phyloP scores from a whole-genome alignment of 176 grass and related monocot species.

The Pontederia crassipes region DNA sequence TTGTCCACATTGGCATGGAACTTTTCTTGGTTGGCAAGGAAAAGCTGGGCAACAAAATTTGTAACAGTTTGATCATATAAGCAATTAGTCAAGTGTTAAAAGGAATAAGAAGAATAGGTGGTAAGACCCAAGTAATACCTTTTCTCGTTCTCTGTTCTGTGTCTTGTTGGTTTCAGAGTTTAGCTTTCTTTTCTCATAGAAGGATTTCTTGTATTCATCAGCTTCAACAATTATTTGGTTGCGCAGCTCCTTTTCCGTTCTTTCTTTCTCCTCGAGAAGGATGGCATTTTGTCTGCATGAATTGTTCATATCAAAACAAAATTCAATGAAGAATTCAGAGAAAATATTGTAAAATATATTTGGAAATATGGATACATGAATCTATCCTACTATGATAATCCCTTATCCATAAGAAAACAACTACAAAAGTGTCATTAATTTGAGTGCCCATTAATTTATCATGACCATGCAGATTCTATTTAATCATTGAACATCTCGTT shows the following conservation, averaged over 20 bases:
- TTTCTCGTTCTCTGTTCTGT: conserved; percentile 82
- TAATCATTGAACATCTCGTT: no score
- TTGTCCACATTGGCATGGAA: conserved; percentile 74
- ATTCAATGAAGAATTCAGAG: neutral
- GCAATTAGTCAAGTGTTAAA: neutral
- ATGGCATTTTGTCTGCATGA: conserved; percentile 71
- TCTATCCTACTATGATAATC: no score
- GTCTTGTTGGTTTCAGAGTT: conserved; percentile 45
- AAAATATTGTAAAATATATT: neutral
- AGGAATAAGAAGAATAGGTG: neutral
- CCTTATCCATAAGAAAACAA: no score
- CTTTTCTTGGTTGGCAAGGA: conserved; percentile 54
- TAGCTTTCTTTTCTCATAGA: conserved; percentile 73
- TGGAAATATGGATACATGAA: neutral
- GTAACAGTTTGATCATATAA: neutral
- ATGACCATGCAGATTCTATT: no score
- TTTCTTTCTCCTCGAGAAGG: conserved; percentile 75
- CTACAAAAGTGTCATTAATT: no score
- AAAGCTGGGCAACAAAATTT: conserved; percentile 29
- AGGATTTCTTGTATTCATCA: conserved; percentile 75
- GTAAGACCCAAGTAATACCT: conserved; percentile 28
- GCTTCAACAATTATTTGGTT: conserved; percentile 73
- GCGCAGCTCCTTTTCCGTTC: conserved; percentile 62
- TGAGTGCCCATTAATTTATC: no score
- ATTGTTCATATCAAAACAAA: neutral